Base-by-base conservation (phyloP, 768 basidiomycete genomes). In the Xanthoconium stramineum region DNA sequence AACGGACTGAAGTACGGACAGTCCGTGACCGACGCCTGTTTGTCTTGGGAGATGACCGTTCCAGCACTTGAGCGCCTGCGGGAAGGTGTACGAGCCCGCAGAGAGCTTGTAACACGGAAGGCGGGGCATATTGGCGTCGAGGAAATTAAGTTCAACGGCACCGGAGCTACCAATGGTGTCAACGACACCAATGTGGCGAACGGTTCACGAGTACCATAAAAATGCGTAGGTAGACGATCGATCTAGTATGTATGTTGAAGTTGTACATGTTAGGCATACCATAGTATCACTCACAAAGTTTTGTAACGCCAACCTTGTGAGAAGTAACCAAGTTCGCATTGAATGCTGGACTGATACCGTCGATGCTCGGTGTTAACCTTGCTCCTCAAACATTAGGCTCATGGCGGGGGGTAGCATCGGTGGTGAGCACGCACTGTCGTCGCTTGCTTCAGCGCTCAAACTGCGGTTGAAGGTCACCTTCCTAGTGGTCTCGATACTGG, bases 11-110 rank as follows among this genome's bases (percentile, higher is more conserved):
- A 80, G 65, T 93, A 92, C 65, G 94, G 94, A 29, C 85, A 88
- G 68, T 89, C 88, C 9, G 89, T 95, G 7, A 94, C 94, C 24
- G 91, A 94, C 72, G 89, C 88, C 10, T 96, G 91, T 72, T 79
- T 98, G 47, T 87, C 88, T 42, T 98, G 94, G 94, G 86, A 92
- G 64, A 82, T 82, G 63, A 96, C 96, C 4, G 78, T 94, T 6
- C 85, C 86, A 3, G 78, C 84, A 1, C 79, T 99, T 49, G 86
- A 98, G 47, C 83, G 88, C 47, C 80, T 99, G 19, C 83, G 96
- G n/a, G 82, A 86, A 65, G 97, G 89, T 51, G 94, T 98, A 6
- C 85, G 81, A 50, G 89, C 85, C 35, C 85, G 96, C 53, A 76
- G 89, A 63, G 76, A 76, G 46, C 71, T 77, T 35, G 69, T 84